phyloP scores from a whole-genome alignment of 352 stramenopile genomes.

The Globisporangium mamillatum region DNA sequence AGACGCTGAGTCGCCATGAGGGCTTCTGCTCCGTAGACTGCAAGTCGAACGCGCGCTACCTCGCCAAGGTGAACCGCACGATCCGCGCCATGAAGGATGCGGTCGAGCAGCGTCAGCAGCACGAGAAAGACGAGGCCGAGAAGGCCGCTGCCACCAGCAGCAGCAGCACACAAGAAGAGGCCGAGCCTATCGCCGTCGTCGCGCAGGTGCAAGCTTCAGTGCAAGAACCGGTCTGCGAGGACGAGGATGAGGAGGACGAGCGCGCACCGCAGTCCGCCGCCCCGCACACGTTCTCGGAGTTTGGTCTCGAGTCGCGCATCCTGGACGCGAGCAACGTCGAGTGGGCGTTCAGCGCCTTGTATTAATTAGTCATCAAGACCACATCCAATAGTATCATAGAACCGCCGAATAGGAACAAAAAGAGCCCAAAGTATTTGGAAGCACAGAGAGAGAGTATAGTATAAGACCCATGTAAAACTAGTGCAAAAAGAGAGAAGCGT shows the following conservation, averaged over 20 bases:
- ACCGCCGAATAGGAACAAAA: conserved; percentile 16
- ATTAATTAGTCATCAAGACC: conserved; percentile 28
- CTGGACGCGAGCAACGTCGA: conserved; percentile 57
- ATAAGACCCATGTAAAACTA: conserved; percentile 24
- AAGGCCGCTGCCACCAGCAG: neutral
- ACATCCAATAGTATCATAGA: conserved; percentile 17
- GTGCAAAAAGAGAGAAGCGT: conserved; percentile 7
- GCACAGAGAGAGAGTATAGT: conserved; percentile 25
- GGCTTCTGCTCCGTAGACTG: conserved; percentile 87
- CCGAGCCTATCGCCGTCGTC: neutral
- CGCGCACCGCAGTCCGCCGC: conserved; percentile 5
- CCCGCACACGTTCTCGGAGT: conserved; percentile 70
- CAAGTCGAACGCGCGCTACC: conserved; percentile 84
- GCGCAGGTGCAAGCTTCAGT: neutral
- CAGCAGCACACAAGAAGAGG: neutral
- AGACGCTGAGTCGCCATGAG: conserved; percentile 69
- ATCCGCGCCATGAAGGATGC: conserved; percentile 76
- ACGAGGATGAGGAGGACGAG: conserved; percentile 11
- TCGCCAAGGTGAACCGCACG: conserved; percentile 80
- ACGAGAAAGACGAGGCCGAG: conserved; percentile 25
- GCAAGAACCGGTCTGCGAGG: neutral
- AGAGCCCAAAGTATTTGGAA: neutral
- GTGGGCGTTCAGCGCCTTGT: conserved; percentile 77
- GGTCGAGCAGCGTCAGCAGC: conserved; percentile 46
- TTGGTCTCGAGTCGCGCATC: conserved; percentile 64